Evolutionary conservation across 164 flowering plant species (phyloP).

Genomic region (Tetracentron sinense): DNA sequence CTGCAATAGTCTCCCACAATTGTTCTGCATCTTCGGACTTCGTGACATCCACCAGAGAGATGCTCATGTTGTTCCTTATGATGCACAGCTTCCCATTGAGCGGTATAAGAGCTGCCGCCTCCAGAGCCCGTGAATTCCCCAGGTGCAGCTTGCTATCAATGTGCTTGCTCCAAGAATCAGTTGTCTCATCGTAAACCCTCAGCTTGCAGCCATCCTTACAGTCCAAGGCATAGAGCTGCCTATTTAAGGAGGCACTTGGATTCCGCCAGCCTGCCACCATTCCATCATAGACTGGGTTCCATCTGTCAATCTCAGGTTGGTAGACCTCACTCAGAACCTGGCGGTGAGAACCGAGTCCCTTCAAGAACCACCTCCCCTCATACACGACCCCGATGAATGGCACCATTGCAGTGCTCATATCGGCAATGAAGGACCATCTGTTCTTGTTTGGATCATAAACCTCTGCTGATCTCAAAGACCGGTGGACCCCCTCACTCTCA

Average conservation of each 20-base stretch:
- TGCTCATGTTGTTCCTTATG: slow-evolving; percentile 75
- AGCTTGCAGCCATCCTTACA: slow-evolving; percentile 85
- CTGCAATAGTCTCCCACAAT: slow-evolving; percentile 72
- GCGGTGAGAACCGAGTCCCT: slow-evolving; percentile 74
- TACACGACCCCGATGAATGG: slow-evolving; percentile 81
- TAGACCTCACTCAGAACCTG: slow-evolving; percentile 79
- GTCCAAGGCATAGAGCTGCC: slow-evolving; percentile 70
- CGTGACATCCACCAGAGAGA: slow-evolving; percentile 61
- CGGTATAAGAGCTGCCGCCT: slow-evolving; percentile 74
- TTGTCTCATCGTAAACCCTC: slow-evolving; percentile 57
- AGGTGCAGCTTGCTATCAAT: slow-evolving; percentile 67
- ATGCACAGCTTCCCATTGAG: slow-evolving; percentile 69
- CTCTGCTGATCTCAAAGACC: slow-evolving; percentile 73
- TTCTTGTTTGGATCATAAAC: slow-evolving; percentile 82
- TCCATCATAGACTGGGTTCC: slow-evolving; percentile 70
- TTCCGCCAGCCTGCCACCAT: slow-evolving; percentile 86
- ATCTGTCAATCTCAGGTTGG: slow-evolving; percentile 56
- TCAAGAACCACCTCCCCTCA: slow-evolving; percentile 74
- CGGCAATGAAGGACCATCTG: slow-evolving; percentile 71
- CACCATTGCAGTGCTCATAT: slow-evolving; percentile 83
- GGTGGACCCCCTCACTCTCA: slow-evolving; percentile 63
- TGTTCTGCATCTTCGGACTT: slow-evolving; percentile 39
- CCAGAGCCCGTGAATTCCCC: slow-evolving; percentile 65
- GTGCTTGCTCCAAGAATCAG: slow-evolving; percentile 66
- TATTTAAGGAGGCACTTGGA: slow-evolving; percentile 55